These are phyloP conservation scores for Amphichorda felina DNA, from an alignment of 2,329 filamentous ascomycete species.

Conservation along the genomic window DNA sequence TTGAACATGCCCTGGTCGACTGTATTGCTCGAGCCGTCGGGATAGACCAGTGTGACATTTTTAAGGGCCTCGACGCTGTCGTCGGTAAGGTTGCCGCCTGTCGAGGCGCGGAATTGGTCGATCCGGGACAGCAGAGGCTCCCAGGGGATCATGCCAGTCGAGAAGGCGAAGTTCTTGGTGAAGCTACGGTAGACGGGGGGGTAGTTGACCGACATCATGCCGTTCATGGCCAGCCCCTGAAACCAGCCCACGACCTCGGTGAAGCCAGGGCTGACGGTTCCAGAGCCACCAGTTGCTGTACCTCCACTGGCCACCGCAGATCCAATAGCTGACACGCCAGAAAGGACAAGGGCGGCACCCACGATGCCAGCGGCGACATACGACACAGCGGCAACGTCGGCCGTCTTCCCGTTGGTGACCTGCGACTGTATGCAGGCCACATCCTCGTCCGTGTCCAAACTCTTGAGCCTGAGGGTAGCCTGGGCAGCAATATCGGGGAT, in stretches of 20 bases:
- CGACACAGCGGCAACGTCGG: conserved; percentile 61
- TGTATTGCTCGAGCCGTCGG: conserved; percentile 40
- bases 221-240: conserved; percentile 87
- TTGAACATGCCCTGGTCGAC: conserved; percentile 21
- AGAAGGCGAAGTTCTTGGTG: conserved; percentile 87
- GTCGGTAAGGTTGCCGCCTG: conserved; percentile 78
- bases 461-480: conserved; percentile 65
- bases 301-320: conserved; percentile 45
- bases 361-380: conserved; percentile 79
- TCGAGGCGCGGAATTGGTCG: conserved; percentile 67
- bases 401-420: conserved; percentile 80
- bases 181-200: conserved; percentile 84
- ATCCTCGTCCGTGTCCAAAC: conserved; percentile 43
- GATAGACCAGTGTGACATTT: conserved; percentile 65
- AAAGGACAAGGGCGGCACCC: conserved; percentile 67
- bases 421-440: conserved; percentile 76
- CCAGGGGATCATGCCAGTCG: conserved; percentile 76
- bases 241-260: conserved; percentile 80
- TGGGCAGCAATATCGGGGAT: conserved; percentile 83
- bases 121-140: conserved; percentile 68
- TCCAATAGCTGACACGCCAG: conserved; percentile 58
- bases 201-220: conserved; percentile 87
- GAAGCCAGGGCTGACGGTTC: conserved; percentile 71
- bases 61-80: conserved; percentile 64
- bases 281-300: conserved; percentile 39